A percentile compares a stretch with the other conserved stretches of the same genome.
Conservation (phyloP, 1,139 yeast genomes). For the Hyphopichia buzzinii region DNA sequence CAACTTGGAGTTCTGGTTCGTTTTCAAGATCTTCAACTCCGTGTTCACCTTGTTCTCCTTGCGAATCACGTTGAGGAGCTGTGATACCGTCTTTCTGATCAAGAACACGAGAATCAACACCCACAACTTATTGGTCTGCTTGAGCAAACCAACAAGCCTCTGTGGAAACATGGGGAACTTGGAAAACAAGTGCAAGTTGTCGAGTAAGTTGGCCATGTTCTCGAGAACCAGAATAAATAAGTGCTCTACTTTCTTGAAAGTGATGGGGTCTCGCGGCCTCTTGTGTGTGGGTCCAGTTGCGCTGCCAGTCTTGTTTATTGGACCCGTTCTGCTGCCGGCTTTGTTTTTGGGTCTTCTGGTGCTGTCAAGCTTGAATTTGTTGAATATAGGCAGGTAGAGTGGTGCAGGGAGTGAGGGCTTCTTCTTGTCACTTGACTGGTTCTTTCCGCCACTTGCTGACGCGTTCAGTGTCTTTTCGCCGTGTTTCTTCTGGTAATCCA, state of each 20-base stretch:
- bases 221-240: constrained; percentile 33
- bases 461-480: neutral
- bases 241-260: constrained; percentile 31
- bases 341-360: constrained; percentile 6
- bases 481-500: constrained; percentile 4
- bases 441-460: neutral
- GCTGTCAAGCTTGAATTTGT: constrained; percentile 17
- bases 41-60: constrained; percentile 39
- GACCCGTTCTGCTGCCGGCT: constrained; percentile 5
- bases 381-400: constrained; percentile 24
- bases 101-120: constrained; percentile 41
- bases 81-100: constrained; percentile 43
- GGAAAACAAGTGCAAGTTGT: constrained; percentile 44
- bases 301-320: constrained; percentile 8
- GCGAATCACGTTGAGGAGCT: constrained; percentile 38
- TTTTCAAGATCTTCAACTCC: constrained; percentile 34
- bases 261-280: constrained; percentile 10
- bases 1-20: constrained; percentile 21
- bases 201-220: constrained; percentile 39
- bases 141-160: constrained; percentile 27
- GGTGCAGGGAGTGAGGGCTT: constrained; percentile 12
- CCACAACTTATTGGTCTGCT: constrained; percentile 49
- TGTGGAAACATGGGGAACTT: constrained; percentile 46
- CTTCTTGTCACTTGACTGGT: neutral
- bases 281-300: neutral